Conservation (phyloP, 768 basidiomycete species). For the Filobasidium floriforme region DNA sequence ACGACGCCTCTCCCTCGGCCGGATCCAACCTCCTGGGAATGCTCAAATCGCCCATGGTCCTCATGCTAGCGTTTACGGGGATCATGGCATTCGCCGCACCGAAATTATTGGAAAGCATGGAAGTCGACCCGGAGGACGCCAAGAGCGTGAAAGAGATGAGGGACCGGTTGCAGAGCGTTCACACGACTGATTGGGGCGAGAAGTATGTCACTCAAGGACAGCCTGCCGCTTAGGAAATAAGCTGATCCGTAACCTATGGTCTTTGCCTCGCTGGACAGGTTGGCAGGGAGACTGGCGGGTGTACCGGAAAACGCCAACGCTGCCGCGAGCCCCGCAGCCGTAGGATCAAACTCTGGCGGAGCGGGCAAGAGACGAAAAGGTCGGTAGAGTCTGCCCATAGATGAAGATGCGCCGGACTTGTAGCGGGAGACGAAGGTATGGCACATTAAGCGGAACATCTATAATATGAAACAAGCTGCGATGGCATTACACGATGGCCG, state of each 20-base stretch:
- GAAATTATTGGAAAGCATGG: conserved; percentile 36
- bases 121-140: conserved; percentile 40
- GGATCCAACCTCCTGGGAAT: conserved; percentile 35
- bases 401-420: background rate
- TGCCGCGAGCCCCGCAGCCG: background rate
- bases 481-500: too few relatives aligned
- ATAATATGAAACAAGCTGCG: too few relatives aligned
- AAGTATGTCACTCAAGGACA: conserved; percentile 28
- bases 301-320: background rate
- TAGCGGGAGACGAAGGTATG: too few relatives aligned
- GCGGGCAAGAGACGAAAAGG: background rate
- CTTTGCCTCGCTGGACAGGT: too few relatives aligned
- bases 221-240: background rate
- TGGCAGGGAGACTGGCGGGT: background rate
- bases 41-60: conserved; percentile 43
- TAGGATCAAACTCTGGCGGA: background rate
- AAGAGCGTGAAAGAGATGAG: conserved; percentile 37
- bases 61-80: conserved; percentile 40
- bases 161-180: conserved; percentile 31
- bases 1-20: conserved; percentile 9
- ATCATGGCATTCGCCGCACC: conserved; percentile 39
- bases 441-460: too few relatives aligned
- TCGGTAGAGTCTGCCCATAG: background rate
- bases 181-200: conserved; percentile 37
- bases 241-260: background rate